Evolutionary conservation across 139 green algal species (phyloP).

Genomic region (Closterium sp.): DNA sequence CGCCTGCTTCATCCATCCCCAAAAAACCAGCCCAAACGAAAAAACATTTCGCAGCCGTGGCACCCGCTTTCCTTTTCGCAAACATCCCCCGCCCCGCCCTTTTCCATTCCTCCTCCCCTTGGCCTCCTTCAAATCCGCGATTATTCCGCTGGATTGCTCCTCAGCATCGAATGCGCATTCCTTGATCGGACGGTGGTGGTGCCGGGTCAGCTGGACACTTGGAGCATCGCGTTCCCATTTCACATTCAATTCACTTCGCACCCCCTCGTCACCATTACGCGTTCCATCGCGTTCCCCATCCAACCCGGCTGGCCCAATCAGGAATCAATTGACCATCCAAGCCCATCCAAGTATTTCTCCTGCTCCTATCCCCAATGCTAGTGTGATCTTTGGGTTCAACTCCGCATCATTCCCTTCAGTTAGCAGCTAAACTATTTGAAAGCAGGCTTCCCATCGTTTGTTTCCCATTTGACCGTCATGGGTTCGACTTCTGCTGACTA

Average conservation of each 20-base stretch:
- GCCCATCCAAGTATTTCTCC: not conserved
- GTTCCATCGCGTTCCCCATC: not conserved
- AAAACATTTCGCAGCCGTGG: not conserved
- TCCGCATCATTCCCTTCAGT: not conserved
- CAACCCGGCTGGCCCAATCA: not conserved
- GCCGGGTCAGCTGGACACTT: not conserved
- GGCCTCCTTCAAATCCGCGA: no score
- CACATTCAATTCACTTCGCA: not conserved
- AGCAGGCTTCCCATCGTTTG: not conserved
- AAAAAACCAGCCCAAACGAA: not conserved
- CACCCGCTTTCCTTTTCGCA: not conserved
- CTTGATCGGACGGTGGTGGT: not conserved
- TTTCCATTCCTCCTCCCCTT: no score
- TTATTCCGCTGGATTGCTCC: not conserved
- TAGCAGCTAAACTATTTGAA: not conserved
- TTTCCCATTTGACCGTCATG: not conserved
- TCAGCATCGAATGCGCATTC: not conserved
- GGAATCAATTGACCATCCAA: not conserved
- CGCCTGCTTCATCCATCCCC: not conserved
- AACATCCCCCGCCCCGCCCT: no score
- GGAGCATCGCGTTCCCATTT: not conserved
- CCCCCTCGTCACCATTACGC: not conserved
- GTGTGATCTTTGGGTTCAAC: not conserved
- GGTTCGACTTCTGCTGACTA: not conserved
- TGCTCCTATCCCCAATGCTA: not conserved